Percentiles rank a stretch among this genome's conserved stretches.
These are phyloP conservation scores for Clavispora carvajalis DNA, from an alignment of 805 yeast species.

Conservation along the genomic window DNA sequence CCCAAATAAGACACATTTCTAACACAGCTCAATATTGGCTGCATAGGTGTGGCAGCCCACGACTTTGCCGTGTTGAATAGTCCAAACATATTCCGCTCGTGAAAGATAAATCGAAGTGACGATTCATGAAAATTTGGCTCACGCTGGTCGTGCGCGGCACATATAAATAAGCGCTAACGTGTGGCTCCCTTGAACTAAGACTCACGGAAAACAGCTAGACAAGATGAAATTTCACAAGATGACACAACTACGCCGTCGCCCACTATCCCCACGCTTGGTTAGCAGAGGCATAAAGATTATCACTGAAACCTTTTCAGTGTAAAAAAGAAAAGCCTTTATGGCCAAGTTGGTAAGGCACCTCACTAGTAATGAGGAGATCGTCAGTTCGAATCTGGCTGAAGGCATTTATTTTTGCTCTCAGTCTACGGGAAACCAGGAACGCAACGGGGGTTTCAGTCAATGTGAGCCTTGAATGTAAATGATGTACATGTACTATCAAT, in stretches of 20 bases:
- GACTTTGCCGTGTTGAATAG: neutral
- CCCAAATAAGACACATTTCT: constrained; percentile 48
- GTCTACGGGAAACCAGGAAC: too few relatives aligned
- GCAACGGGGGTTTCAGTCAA: too few relatives aligned
- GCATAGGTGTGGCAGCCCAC: constrained; percentile 2
- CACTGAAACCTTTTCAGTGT: neutral
- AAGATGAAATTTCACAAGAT: too few relatives aligned
- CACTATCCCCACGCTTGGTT: too few relatives aligned
- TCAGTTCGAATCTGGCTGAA: constrained; percentile 13
- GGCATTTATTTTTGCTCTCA: constrained; percentile 5
- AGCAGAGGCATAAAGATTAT: too few relatives aligned
- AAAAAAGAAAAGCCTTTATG: constrained; percentile 7
- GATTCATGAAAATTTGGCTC: neutral
- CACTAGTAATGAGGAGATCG: constrained; percentile 24
- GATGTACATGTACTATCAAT: too few relatives aligned
- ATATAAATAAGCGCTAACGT: neutral
- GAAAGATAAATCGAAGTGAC: neutral
- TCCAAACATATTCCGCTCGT: constrained; percentile 3
- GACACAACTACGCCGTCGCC: too few relatives aligned
- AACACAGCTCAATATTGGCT: constrained; percentile 2
- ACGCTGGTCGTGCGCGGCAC: neutral
- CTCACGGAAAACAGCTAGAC: too few relatives aligned
- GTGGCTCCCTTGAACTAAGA: neutral
- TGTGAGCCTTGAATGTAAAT: too few relatives aligned
- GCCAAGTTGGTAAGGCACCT: constrained; percentile 28